Evolutionary conservation across 768 basidiomycete species (phyloP).

Genomic region (Mycena filopes): DNA sequence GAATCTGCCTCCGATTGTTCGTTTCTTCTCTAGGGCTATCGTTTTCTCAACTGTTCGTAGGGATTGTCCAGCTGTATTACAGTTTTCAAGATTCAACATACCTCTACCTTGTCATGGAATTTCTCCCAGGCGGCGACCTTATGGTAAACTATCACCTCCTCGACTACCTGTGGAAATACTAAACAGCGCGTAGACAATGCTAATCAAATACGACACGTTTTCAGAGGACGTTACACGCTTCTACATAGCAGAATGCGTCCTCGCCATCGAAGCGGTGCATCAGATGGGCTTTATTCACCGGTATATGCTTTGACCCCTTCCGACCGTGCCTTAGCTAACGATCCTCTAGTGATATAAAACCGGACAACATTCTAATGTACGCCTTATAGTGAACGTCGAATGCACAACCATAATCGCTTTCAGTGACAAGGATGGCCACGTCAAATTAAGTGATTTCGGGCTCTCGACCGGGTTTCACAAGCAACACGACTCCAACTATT

Average conservation of each 20-base stretch:
- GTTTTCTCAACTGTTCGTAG: conserved; percentile 49
- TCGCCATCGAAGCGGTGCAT: conserved; percentile 98
- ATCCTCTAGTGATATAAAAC: conserved; percentile 90
- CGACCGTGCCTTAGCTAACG: conserved; percentile 17
- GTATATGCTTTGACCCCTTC: conserved; percentile 51
- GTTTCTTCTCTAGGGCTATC: background rate
- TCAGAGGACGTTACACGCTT: conserved; percentile 98
- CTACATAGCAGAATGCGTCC: conserved; percentile 98
- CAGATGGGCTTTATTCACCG: conserved; percentile 97
- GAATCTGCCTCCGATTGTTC: conserved; percentile 80
- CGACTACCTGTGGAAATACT: too few species aligned
- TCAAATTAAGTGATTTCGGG: conserved; percentile 98
- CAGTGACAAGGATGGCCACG: conserved; percentile 92
- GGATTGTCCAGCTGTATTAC: conserved; percentile 97
- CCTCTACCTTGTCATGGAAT: conserved; percentile 99
- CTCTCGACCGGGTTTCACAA: conserved; percentile 99
- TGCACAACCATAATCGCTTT: conserved; percentile 53
- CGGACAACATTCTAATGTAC: conserved; percentile 86
- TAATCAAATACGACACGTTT: conserved; percentile 99
- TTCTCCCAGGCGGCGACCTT: conserved; percentile 95
- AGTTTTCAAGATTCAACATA: conserved; percentile 97
- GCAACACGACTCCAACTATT: conserved; percentile 96
- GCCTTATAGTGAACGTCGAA: conserved; percentile 6
- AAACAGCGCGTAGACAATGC: too few species aligned
- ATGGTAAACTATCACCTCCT: too few species aligned